phyloP scores from a whole-genome alignment of 345 rosid genomes.

The Nephelium lappaceum region DNA sequence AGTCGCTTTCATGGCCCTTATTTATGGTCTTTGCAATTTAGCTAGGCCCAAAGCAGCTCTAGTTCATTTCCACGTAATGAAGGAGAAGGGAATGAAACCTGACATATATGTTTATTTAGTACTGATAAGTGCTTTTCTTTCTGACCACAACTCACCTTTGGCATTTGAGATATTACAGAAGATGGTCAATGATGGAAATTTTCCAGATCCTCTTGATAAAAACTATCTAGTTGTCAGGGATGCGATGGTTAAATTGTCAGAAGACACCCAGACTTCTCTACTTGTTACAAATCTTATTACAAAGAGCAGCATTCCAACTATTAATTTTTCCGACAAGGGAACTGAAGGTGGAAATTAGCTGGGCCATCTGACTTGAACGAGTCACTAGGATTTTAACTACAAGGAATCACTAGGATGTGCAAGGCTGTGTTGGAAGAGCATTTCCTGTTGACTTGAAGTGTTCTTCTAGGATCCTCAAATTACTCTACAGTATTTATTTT shows the following conservation, averaged over 20 bases:
- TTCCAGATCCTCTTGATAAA: slow-evolving; percentile 56
- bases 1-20: slow-evolving; percentile 66
- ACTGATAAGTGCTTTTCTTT: slow-evolving; percentile 53
- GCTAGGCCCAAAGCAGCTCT: slow-evolving; percentile 59
- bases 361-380: slow-evolving; percentile 11
- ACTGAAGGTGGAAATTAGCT: slow-evolving; percentile 22
- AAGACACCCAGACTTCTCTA: slow-evolving; percentile 55
- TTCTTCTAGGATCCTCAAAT: neutral
- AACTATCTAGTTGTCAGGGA: slow-evolving; percentile 43
- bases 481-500: neutral
- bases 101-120: slow-evolving; percentile 59
- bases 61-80: slow-evolving; percentile 63
- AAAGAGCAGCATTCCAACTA: slow-evolving; percentile 44
- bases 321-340: slow-evolving; percentile 22
- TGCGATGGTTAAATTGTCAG: slow-evolving; percentile 51
- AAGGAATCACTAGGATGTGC: neutral
- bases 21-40: slow-evolving; percentile 86
- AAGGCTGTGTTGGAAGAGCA: neutral
- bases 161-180: slow-evolving; percentile 64
- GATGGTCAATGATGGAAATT: slow-evolving; percentile 54
- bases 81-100: slow-evolving; percentile 62
- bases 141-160: slow-evolving; percentile 36
- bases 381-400: neutral
- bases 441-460: neutral
- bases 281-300: slow-evolving; percentile 48